Percentiles rank a stretch among this genome's conserved stretches.
These are phyloP conservation scores for Syzygium grande DNA, from an alignment of 345 rosid species.

Conservation along the genomic window DNA sequence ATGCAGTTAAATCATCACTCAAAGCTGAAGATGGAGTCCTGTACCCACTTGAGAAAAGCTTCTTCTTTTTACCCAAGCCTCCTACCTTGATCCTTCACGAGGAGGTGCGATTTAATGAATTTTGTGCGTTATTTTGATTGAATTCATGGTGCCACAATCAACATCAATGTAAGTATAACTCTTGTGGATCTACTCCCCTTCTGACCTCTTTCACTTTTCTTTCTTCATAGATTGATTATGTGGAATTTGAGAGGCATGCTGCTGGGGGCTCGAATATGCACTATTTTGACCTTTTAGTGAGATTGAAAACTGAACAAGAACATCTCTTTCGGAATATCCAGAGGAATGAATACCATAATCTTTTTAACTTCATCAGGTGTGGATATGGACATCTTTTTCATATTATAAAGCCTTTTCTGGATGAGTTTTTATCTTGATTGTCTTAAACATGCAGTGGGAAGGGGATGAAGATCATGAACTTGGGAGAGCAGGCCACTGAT, in stretches of 20 bases:
- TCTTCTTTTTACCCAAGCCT: slow-evolving; percentile 95
- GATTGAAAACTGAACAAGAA: slow-evolving; percentile 90
- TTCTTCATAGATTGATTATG: slow-evolving; percentile 63
- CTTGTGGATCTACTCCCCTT: neutral
- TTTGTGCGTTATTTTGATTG: neutral
- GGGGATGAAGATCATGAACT: slow-evolving; percentile 89
- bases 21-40: slow-evolving; percentile 98
- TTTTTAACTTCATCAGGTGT: slow-evolving; percentile 83
- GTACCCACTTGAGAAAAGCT: slow-evolving; percentile 96
- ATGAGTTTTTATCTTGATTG: neutral
- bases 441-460: slow-evolving; percentile 39
- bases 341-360: slow-evolving; percentile 92
- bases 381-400: neutral
- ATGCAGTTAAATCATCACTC: slow-evolving; percentile 94
- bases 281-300: slow-evolving; percentile 91
- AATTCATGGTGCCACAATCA: neutral
- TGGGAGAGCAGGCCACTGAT: slow-evolving; percentile 51
- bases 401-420: neutral
- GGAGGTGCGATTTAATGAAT: slow-evolving; percentile 43
- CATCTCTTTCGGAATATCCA: slow-evolving; percentile 94
- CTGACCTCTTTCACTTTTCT: neutral
- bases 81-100: slow-evolving; percentile 97
- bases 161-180: neutral
- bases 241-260: slow-evolving; percentile 98
- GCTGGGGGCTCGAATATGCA: slow-evolving; percentile 99